Evolutionary conservation across 257 asterid species (phyloP).

Genomic region (Schizonepeta tenuifolia): DNA sequence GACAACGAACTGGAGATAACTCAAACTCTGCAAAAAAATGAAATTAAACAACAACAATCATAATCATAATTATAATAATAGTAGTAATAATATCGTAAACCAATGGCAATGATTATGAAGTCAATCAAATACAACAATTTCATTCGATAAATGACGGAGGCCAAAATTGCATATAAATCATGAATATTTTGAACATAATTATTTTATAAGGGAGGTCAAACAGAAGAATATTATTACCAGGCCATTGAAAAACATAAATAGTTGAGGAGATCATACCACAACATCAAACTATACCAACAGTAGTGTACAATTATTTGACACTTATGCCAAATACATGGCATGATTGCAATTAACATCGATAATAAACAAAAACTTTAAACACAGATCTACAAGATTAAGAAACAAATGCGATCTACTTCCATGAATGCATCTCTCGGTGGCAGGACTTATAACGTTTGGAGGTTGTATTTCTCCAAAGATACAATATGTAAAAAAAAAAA

Average conservation of each 20-base stretch:
- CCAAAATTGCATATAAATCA: background rate
- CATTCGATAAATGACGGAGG: constrained; percentile 2
- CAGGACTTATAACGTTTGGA: no score
- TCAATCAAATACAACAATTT: constrained; percentile 12
- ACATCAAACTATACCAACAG: background rate
- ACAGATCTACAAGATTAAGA: no score
- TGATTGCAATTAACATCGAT: constrained; percentile 10
- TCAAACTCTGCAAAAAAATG: constrained; percentile 83
- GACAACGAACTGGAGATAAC: constrained; percentile 77
- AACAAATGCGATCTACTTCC: no score
- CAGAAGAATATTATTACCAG: background rate
- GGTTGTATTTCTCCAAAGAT: no score
- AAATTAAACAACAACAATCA: background rate
- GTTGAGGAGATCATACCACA: background rate
- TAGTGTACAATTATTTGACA: background rate
- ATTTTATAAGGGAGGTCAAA: background rate
- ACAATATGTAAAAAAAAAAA: no score
- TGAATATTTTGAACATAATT: background rate
- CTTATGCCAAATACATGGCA: background rate
- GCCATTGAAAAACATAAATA: background rate
- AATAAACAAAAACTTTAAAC: background rate
- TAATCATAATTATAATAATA: no score
- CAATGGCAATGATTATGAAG: constrained; percentile 31
- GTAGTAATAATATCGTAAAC: background rate
- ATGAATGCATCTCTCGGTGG: no score